Evolutionary conservation across 495 filamentous ascomycete species (phyloP).

Genomic region (Penicillium cataractarum): DNA sequence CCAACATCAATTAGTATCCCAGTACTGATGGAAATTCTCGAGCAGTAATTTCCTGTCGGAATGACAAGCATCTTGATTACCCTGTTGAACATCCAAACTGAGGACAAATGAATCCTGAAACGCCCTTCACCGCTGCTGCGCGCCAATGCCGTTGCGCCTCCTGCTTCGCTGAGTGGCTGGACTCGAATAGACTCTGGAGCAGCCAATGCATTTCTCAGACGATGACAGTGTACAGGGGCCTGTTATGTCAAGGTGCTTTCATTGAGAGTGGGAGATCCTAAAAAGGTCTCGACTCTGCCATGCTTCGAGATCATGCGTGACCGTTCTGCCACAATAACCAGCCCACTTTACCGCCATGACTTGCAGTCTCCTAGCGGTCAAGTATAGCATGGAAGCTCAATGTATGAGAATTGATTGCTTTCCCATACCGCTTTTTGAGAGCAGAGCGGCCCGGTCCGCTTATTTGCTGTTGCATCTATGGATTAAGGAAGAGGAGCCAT

Average conservation of each 20-base stretch:
- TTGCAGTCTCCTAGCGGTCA: slow-evolving; percentile 21
- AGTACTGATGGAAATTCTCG: not conserved
- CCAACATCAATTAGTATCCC: not conserved
- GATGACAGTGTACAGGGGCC: not conserved
- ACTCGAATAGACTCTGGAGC: slow-evolving; percentile 9
- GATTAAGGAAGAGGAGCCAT: not conserved
- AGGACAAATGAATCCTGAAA: not conserved
- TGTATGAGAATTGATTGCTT: not conserved
- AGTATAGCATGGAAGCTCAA: not conserved
- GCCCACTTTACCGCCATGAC: slow-evolving; percentile 10
- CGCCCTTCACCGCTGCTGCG: slow-evolving; percentile 29
- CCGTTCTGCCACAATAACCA: slow-evolving; percentile 1
- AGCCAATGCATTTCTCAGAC: slow-evolving; percentile 1
- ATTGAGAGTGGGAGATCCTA: slow-evolving; percentile 3
- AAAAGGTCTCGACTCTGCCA: slow-evolving; percentile 8
- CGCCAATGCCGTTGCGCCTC: slow-evolving; percentile 1
- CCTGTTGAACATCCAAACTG: slow-evolving; percentile 12
- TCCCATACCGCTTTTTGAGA: slow-evolving; percentile 15
- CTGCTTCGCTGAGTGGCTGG: slow-evolving; percentile 11
- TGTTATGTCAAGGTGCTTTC: not conserved
- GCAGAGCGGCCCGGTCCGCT: not conserved
- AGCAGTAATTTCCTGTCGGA: not conserved
- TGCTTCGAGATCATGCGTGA: slow-evolving; percentile 17
- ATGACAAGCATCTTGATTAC: slow-evolving; percentile 14
- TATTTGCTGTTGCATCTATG: slow-evolving; percentile 1